A percentile compares a stretch with the other conserved stretches of the same genome.
Conservation (phyloP, 768 basidiomycete species). For the Lanmaoa rubissima region DNA sequence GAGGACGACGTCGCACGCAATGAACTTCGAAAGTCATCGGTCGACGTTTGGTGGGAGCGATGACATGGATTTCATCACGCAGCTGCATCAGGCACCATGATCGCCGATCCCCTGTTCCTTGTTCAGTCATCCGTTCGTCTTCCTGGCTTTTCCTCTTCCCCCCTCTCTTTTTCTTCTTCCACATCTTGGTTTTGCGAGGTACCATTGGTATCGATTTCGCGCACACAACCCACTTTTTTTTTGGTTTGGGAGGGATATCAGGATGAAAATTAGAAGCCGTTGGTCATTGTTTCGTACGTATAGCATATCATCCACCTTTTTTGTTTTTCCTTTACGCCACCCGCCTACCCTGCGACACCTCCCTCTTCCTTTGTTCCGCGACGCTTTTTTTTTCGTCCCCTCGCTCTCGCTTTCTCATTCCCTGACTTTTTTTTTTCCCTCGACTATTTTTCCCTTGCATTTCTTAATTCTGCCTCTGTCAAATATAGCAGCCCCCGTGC, state of each 20-base stretch:
- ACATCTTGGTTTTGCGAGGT: slow-evolving; percentile 12
- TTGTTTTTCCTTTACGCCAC: neutral
- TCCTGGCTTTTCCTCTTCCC: neutral
- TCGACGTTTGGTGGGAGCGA: slow-evolving; percentile 30
- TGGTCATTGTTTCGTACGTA: slow-evolving; percentile 2
- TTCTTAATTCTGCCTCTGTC: neutral
- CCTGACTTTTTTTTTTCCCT: no score
- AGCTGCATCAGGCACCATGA: slow-evolving; percentile 18
- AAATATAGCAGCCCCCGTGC: slow-evolving; percentile 10
- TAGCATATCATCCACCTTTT: slow-evolving; percentile 17
- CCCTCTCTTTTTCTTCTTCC: neutral
- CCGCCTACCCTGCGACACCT: slow-evolving; percentile 15
- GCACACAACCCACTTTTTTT: neutral
- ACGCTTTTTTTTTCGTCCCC: neutral
- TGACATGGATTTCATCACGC: slow-evolving; percentile 20
- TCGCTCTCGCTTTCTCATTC: neutral
- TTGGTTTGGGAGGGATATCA: slow-evolving; percentile 9
- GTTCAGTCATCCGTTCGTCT: neutral
- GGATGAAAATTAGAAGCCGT: slow-evolving; percentile 4
- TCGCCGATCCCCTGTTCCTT: neutral
- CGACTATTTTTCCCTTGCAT: neutral
- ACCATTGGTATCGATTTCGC: slow-evolving; percentile 5
- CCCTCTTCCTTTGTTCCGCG: neutral
- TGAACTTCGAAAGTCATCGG: slow-evolving; percentile 14
- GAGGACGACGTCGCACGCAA: neutral